Conservation (phyloP, 2,329 filamentous ascomycete genomes). For the Pseudopyrenochaeta lycopersici region DNA sequence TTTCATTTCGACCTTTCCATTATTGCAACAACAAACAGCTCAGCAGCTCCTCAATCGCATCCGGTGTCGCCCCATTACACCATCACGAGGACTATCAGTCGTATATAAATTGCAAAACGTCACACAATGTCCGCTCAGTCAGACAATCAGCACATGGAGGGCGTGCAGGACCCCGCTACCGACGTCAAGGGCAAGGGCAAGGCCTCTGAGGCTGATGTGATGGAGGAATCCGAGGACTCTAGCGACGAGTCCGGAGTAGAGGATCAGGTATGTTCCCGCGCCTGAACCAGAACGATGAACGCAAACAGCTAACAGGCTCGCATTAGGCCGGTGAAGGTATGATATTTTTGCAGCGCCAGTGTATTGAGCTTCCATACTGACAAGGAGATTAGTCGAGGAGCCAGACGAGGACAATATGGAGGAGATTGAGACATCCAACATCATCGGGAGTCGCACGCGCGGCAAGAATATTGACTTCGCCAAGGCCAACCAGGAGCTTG, state of each 20-base stretch:
- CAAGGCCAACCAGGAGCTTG: conserved; percentile 84
- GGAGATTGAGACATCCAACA: conserved; percentile 90
- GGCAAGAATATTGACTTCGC: conserved; percentile 93
- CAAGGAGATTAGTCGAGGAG: conserved; percentile 59
- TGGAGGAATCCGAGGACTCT: conserved; percentile 76
- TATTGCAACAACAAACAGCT: conserved; percentile 32
- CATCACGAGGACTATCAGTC: conserved; percentile 6
- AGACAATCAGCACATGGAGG: conserved; percentile 49
- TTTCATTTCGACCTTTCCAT: conserved; percentile 28
- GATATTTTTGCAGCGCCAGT: conserved; percentile 14
- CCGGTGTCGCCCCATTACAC: background rate
- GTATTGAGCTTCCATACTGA: conserved; percentile 24
- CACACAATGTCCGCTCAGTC: conserved; percentile 44
- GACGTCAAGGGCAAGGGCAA: conserved; percentile 89
- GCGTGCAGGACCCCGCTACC: conserved; percentile 53
- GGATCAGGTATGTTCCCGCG: conserved; percentile 59
- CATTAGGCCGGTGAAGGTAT: conserved; percentile 48
- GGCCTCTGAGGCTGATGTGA: conserved; percentile 67
- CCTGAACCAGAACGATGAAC: background rate
- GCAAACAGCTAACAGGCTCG: conserved; percentile 37
- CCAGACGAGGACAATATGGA: conserved; percentile 85
- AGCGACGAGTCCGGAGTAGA: conserved; percentile 74
- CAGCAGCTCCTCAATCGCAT: conserved; percentile 22
- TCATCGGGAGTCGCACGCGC: conserved; percentile 84
- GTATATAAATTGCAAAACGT: conserved; percentile 5